Base-by-base conservation (phyloP, 495 filamentous ascomycete species). In the Melanomma pulvis-pyrius region DNA sequence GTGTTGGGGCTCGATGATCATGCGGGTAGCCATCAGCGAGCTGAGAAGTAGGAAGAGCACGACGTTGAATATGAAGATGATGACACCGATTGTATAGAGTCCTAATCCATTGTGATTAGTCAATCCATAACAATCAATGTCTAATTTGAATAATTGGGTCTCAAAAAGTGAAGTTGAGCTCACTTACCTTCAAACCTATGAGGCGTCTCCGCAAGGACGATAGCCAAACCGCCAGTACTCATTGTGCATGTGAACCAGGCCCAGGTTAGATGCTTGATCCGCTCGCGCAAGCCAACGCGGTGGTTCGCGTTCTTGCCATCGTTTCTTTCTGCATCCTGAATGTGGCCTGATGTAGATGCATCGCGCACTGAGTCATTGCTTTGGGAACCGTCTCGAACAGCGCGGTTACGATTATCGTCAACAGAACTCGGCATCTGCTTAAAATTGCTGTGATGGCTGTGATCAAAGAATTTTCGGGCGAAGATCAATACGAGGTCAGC, bases 201-300 rank as follows among this genome's bases (percentile, higher is more conserved):
- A 1, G 87, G 88, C n/a, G 83, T 80, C 59, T 78, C 77, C 36
- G 78, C 82, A 26, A 91, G 76, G 36, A 86, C 72, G 25, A 91
- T 76, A 24, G 87, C 84, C 11, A 90, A 74, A 9, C 87, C 88
- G 13, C 86, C 85, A 1, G 83, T 86, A 32, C 86, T 83, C 86
- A 90, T 90, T 11, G 84, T 86, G 13, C 84, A 73, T 17, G 85
- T 88, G 72, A 87, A 91, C 82, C 86, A 89, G n/a, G 87, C 86
- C 83, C 86, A 89, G 7, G 87, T 90, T 68, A 89, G 88, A 68
- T 89, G 87, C 63, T 83, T 79, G 4, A 89, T 74, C 5, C 87
- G 78, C 54, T 80, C 77, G 7, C 76, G 71, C 30, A 83, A 24
- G 1, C 61, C 51, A 13, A 77, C 56, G 39, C 3, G 39, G n/a